Evolutionary conservation across 805 yeast species (phyloP).

Genomic region (Phaffomyces opuntiae): DNA sequence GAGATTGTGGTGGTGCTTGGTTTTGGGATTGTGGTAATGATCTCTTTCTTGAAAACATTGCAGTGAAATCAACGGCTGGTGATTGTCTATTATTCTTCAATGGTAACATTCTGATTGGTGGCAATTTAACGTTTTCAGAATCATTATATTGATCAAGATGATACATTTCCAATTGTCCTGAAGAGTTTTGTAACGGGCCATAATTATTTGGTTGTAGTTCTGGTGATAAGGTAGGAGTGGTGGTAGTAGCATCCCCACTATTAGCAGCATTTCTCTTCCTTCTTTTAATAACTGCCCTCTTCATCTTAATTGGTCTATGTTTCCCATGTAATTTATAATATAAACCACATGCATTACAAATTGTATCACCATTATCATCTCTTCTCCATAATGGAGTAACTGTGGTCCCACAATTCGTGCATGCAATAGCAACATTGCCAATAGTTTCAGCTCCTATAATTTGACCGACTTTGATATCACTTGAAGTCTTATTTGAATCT

Average conservation of each 20-base stretch:
- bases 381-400: conserved; percentile 86
- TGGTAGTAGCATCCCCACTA: background rate
- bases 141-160: conserved; percentile 1
- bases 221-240: conserved; percentile 5
- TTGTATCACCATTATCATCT: conserved; percentile 73
- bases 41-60: conserved; percentile 24
- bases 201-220: conserved; percentile 1
- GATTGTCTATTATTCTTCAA: conserved; percentile 10
- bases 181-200: background rate
- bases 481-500: background rate
- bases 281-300: conserved; percentile 65
- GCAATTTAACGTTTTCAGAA: conserved; percentile 13
- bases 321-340: conserved; percentile 69
- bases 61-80: conserved; percentile 35
- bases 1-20: background rate
- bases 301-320: conserved; percentile 73
- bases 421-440: conserved; percentile 58
- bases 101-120: conserved; percentile 21
- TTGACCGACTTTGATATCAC: conserved; percentile 8
- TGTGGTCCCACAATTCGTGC: conserved; percentile 78
- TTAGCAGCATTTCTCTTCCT: conserved; percentile 41
- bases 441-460: conserved; percentile 22
- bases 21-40: conserved; percentile 1
- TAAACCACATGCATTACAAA: conserved; percentile 84
- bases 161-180: too few species aligned